Evolutionary conservation across 805 yeast species (phyloP).

Genomic region (Saturnispora sanitii): DNA sequence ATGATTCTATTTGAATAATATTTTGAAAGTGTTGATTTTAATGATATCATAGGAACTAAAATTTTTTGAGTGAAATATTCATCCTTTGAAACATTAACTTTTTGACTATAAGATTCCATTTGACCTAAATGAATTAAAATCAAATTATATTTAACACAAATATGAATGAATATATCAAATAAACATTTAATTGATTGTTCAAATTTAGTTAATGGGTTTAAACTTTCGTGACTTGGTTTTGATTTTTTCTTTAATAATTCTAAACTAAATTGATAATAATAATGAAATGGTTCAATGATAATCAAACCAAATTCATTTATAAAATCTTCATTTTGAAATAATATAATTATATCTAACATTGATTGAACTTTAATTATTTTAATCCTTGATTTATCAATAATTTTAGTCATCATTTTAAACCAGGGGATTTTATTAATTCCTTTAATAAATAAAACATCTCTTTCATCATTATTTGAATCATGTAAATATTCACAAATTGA

Average conservation of each 20-base stretch:
- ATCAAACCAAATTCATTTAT: slow-evolving; percentile 16
- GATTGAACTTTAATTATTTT: slow-evolving; percentile 14
- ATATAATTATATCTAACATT: slow-evolving; percentile 17
- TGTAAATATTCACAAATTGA: slow-evolving; percentile 4
- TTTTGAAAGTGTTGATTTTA: slow-evolving; percentile 21
- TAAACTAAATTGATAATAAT: slow-evolving; percentile 15
- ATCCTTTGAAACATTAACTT: slow-evolving; percentile 2
- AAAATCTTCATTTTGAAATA: slow-evolving; percentile 16
- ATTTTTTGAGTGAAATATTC: slow-evolving; percentile 21
- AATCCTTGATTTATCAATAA: slow-evolving; percentile 6
- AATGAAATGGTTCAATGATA: slow-evolving; percentile 23
- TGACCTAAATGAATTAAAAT: slow-evolving; percentile 23
- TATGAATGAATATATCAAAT: slow-evolving; percentile 7
- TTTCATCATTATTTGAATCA: neutral
- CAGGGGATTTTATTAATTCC: slow-evolving; percentile 20
- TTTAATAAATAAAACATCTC: slow-evolving; percentile 14
- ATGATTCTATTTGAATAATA: slow-evolving; percentile 24
- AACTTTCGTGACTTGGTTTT: slow-evolving; percentile 9
- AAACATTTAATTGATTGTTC: slow-evolving; percentile 15
- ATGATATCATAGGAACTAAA: slow-evolving; percentile 24
- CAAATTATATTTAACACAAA: slow-evolving; percentile 7
- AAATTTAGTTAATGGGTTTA: slow-evolving; percentile 19
- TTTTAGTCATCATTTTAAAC: slow-evolving; percentile 16
- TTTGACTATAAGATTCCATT: slow-evolving; percentile 21
- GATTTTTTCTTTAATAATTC: slow-evolving; percentile 7